Evolutionary conservation across 345 rosid species (phyloP).

Genomic region (Anastatica hierochuntica): DNA sequence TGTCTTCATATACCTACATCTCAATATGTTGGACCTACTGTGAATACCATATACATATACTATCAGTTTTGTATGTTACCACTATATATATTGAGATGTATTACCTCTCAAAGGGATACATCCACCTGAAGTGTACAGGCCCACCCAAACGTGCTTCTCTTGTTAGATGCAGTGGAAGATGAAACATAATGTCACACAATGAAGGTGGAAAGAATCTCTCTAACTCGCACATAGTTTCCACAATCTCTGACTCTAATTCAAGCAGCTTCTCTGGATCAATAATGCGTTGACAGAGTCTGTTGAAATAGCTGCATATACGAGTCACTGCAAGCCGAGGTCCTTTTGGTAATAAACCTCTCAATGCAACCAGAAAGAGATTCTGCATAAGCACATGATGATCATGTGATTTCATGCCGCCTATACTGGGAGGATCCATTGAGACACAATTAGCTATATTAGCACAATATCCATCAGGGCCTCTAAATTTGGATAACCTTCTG

Average conservation of each 20-base stretch:
- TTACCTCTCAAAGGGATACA: conserved; percentile 1
- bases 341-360: neutral
- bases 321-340: neutral
- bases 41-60: no score
- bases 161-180: neutral
- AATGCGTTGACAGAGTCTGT: neutral
- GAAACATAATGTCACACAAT: neutral
- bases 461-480: neutral
- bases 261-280: neutral
- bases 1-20: neutral
- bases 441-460: neutral
- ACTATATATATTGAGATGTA: no score
- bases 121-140: neutral
- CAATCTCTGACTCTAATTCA: neutral
- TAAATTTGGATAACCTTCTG: neutral
- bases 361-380: neutral
- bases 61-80: no score
- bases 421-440: neutral
- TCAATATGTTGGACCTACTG: no score
- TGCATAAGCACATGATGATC: neutral
- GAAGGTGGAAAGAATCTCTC: neutral
- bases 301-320: neutral
- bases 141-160: neutral
- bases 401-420: neutral
- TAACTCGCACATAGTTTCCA: neutral